Evolutionary conservation across 345 rosid genomes (phyloP).

Genomic region (Zanthoxylum bungeanum): DNA sequence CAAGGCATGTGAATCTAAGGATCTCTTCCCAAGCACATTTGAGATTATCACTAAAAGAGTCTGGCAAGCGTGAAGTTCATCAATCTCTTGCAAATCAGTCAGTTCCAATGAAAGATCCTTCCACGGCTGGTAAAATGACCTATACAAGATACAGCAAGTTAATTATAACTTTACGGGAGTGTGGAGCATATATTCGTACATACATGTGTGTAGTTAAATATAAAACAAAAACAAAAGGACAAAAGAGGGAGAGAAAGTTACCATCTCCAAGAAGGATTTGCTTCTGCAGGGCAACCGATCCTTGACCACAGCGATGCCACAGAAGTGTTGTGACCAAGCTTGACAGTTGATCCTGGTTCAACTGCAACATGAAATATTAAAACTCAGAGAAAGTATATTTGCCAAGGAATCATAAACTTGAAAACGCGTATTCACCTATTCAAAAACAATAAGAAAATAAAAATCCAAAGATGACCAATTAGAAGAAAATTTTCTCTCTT

Average conservation of each 20-base stretch:
- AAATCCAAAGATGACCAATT: neutral
- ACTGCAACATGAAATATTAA: neutral
- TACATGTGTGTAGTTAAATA: neutral
- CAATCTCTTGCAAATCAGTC: conserved; percentile 42
- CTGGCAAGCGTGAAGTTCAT: conserved; percentile 64
- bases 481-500: neutral
- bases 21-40: conserved; percentile 36
- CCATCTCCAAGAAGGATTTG: conserved; percentile 86
- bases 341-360: conserved; percentile 27
- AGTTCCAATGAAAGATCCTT: conserved; percentile 43
- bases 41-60: conserved; percentile 42
- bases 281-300: conserved; percentile 66
- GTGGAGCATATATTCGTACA: neutral
- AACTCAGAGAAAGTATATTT: neutral
- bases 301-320: conserved; percentile 35
- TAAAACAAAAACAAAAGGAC: neutral
- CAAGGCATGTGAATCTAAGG: conserved; percentile 25
- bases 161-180: neutral
- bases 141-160: conserved; percentile 19
- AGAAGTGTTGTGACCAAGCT: conserved; percentile 11
- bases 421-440: neutral
- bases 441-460: neutral
- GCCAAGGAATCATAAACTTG: neutral
- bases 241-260: conserved; percentile 23
- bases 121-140: conserved; percentile 78